A percentile compares a stretch with the other conserved stretches of the same genome.
Conservation (phyloP, 306 rosid species). For the Sechiopsis laciniata region DNA sequence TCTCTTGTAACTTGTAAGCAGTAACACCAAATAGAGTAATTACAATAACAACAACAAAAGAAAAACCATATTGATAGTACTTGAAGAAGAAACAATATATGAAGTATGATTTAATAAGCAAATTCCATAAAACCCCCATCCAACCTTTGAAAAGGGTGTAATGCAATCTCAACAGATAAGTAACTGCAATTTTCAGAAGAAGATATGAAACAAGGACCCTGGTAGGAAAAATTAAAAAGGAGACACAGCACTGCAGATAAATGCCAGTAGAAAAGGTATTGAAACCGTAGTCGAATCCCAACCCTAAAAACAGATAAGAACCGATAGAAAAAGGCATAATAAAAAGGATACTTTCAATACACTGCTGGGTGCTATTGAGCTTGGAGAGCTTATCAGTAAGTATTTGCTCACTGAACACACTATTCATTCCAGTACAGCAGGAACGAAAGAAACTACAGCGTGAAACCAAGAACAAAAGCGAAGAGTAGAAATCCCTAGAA, state of each 20-base stretch:
- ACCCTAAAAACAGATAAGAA: neutral
- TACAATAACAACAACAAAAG: neutral
- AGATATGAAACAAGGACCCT: neutral
- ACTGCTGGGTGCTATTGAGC: constrained; percentile 81
- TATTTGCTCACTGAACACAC: constrained; percentile 65
- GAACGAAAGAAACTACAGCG: neutral
- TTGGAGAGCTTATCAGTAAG: constrained; percentile 83
- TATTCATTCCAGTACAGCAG: constrained; percentile 50
- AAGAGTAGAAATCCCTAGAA: constrained; percentile 14
- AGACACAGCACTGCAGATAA: neutral
- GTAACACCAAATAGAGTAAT: neutral
- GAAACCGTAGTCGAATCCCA: neutral
- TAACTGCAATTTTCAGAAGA: neutral
- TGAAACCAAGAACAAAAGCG: neutral
- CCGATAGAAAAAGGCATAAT: neutral
- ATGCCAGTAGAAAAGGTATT: neutral
- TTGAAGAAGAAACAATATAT: neutral
- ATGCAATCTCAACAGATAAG: neutral
- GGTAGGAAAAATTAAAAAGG: neutral
- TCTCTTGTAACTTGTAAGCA: neutral
- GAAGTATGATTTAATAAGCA: neutral
- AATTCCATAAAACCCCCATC: too few species aligned
- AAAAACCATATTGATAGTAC: neutral
- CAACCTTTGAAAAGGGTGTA: neutral
- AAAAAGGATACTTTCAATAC: constrained; percentile 79